phyloP scores from a whole-genome alignment of 306 rosid species.

The Casuarina cunninghamiana region DNA sequence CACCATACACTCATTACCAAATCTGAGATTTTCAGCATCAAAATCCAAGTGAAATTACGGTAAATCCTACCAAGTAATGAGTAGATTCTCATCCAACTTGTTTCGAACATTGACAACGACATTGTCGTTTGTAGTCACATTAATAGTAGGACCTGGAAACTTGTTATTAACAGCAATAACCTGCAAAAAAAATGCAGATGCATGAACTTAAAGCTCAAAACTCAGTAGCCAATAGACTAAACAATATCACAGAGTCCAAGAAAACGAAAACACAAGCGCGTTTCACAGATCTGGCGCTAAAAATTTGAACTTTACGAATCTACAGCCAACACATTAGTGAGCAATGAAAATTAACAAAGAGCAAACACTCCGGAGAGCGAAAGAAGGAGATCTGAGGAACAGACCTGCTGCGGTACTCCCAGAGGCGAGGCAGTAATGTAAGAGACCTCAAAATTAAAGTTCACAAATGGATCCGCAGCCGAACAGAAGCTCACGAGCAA shows the following conservation, averaged over 20 bases:
- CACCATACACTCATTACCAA: constrained; percentile 21
- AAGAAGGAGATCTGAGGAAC: constrained; percentile 23
- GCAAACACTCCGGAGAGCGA: neutral
- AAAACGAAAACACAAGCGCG: constrained; percentile 9
- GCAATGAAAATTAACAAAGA: neutral
- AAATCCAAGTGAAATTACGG: constrained; percentile 14
- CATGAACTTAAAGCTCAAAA: constrained; percentile 15
- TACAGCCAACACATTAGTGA: constrained; percentile 31
- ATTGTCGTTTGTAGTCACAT: constrained; percentile 86
- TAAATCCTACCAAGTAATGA: constrained; percentile 69
- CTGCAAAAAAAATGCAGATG: constrained; percentile 48
- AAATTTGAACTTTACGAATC: constrained; percentile 27
- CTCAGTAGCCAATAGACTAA: constrained; percentile 12
- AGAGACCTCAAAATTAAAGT: constrained; percentile 46
- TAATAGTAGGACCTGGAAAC: constrained; percentile 88
- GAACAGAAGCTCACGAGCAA: constrained; percentile 35
- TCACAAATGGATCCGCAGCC: constrained; percentile 49
- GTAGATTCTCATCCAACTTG: constrained; percentile 87
- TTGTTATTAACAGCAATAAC: constrained; percentile 81
- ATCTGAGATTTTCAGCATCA: neutral
- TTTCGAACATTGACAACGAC: constrained; percentile 80
- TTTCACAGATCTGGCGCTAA: constrained; percentile 44
- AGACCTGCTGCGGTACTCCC: constrained; percentile 53
- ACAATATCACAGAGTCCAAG: constrained; percentile 19
- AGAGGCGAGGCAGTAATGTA: constrained; percentile 56